Percentiles rank a stretch among this genome's conserved stretches.
These are phyloP conservation scores for Leccinum uliginosum DNA, from an alignment of 768 basidiomycete genomes.

Conservation along the genomic window DNA sequence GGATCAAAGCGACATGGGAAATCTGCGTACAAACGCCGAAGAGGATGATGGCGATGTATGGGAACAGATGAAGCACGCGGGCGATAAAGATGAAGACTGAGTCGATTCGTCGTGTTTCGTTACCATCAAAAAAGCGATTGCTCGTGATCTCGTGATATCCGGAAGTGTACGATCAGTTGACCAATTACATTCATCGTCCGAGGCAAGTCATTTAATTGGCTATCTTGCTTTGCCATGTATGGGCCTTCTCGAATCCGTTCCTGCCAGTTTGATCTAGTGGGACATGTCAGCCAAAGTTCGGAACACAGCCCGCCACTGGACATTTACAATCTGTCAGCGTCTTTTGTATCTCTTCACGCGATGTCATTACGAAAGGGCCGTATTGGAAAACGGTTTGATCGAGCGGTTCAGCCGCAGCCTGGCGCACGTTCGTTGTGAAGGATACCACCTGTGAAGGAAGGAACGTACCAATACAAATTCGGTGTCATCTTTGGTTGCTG, in stretches of 20 bases:
- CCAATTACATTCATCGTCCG: neutral
- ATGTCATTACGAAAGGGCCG: slow-evolving; percentile 86
- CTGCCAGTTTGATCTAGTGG: slow-evolving; percentile 58
- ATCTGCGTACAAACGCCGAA: slow-evolving; percentile 8
- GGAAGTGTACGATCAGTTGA: neutral
- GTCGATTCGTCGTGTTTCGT: neutral
- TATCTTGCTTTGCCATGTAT: slow-evolving; percentile 83
- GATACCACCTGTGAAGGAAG: neutral
- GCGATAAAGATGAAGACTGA: slow-evolving; percentile 34
- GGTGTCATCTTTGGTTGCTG: slow-evolving; percentile 55
- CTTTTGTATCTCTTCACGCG: slow-evolving; percentile 71
- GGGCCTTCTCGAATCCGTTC: slow-evolving; percentile 92
- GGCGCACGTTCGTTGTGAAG: slow-evolving; percentile 3
- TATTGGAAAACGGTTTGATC: slow-evolving; percentile 87
- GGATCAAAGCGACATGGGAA: slow-evolving; percentile 41
- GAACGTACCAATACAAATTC: slow-evolving; percentile 66
- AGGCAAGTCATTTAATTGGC: slow-evolving; percentile 31
- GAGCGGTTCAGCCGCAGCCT: slow-evolving; percentile 85
- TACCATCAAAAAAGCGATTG: neutral
- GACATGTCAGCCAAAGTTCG: slow-evolving; percentile 4
- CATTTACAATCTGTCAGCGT: slow-evolving; percentile 76
- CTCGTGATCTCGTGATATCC: neutral
- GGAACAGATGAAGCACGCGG: slow-evolving; percentile 58
- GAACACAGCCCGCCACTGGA: neutral
- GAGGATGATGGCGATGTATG: slow-evolving; percentile 61